These are phyloP conservation scores for Arthroderma uncinatum DNA, from an alignment of 2,329 filamentous ascomycete genomes.

Conservation along the genomic window DNA sequence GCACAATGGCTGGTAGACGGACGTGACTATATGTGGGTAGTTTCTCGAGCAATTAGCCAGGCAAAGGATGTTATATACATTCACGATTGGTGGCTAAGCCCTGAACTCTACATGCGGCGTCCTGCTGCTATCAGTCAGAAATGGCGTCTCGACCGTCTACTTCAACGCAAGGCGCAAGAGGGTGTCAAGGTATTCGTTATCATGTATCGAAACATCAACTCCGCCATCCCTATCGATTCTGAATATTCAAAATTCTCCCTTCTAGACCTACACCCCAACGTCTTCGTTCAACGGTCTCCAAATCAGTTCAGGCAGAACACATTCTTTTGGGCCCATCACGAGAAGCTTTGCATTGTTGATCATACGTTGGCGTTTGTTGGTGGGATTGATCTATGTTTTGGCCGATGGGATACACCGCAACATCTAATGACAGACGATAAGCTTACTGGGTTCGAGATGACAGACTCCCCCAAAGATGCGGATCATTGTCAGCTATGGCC, in stretches of 20 bases:
- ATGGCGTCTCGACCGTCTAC: conserved; percentile 72
- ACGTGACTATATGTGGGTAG: conserved; percentile 88
- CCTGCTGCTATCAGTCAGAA: conserved; percentile 74
- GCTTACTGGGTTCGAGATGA: conserved; percentile 62
- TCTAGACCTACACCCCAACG: conserved; percentile 90
- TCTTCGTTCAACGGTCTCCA: conserved; percentile 90
- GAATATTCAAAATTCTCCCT: conserved; percentile 96
- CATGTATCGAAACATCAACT: conserved; percentile 87
- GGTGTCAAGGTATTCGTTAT: conserved; percentile 92
- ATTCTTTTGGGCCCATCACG: conserved; percentile 98
- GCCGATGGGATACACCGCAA: conserved; percentile 80
- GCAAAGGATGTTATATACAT: conserved; percentile 94
- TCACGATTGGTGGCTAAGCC: conserved; percentile 88
- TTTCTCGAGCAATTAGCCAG: conserved; percentile 77
- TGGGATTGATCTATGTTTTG: conserved; percentile 89
- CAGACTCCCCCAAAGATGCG: conserved; percentile 57
- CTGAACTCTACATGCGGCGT: conserved; percentile 72
- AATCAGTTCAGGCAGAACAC: conserved; percentile 99
- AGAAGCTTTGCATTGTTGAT: conserved; percentile 94
- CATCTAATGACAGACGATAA: conserved; percentile 81
- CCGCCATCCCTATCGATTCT: conserved; percentile 92
- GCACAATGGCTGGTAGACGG: conserved; percentile 98
- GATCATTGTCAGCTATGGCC: conserved; percentile 93
- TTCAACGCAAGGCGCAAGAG: conserved; percentile 80
- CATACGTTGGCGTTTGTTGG: conserved; percentile 90